Evolutionary conservation across 768 basidiomycete genomes (phyloP).

Genomic region (Vishniacozyma victoriae): DNA sequence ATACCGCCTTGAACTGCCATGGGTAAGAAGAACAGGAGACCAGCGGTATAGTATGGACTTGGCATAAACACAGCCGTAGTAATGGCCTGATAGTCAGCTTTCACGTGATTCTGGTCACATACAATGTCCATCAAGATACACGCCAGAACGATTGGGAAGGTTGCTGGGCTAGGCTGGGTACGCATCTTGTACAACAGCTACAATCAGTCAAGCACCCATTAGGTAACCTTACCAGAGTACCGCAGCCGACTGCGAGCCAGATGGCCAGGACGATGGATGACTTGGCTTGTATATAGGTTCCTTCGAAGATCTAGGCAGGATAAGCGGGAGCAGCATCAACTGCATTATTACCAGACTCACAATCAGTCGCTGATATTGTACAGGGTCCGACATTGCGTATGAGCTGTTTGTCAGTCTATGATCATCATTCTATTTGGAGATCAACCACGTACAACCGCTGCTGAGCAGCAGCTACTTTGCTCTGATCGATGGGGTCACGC

Average conservation of each 20-base stretch:
- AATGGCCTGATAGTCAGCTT: slow-evolving; percentile 20
- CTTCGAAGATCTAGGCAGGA: slow-evolving; percentile 33
- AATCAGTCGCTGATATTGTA: slow-evolving; percentile 5
- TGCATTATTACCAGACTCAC: slow-evolving; percentile 5
- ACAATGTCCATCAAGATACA: slow-evolving; percentile 44
- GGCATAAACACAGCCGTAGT: slow-evolving; percentile 32
- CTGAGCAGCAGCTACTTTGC: slow-evolving; percentile 16
- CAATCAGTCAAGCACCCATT: background rate
- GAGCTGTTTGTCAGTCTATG: slow-evolving; percentile 3
- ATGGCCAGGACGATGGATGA: slow-evolving; percentile 33
- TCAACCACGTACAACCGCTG: background rate
- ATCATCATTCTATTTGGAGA: too few relatives aligned
- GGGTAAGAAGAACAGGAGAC: slow-evolving; percentile 38
- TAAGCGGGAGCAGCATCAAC: background rate
- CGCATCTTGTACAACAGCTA: slow-evolving; percentile 40
- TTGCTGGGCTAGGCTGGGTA: slow-evolving; percentile 41
- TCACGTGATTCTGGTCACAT: background rate
- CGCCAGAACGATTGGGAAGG: slow-evolving; percentile 39
- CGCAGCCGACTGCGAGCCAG: slow-evolving; percentile 36
- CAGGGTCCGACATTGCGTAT: slow-evolving; percentile 2
- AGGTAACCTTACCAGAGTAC: slow-evolving; percentile 17
- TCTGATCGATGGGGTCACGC: slow-evolving; percentile 21
- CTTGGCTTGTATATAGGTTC: slow-evolving; percentile 39
- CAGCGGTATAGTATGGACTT: slow-evolving; percentile 23
- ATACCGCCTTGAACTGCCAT: slow-evolving; percentile 42